A percentile compares a stretch with the other conserved stretches of the same genome.
Conservation (phyloP, 1,284 basidiomycete genomes). For the Moniliella sp. region DNA sequence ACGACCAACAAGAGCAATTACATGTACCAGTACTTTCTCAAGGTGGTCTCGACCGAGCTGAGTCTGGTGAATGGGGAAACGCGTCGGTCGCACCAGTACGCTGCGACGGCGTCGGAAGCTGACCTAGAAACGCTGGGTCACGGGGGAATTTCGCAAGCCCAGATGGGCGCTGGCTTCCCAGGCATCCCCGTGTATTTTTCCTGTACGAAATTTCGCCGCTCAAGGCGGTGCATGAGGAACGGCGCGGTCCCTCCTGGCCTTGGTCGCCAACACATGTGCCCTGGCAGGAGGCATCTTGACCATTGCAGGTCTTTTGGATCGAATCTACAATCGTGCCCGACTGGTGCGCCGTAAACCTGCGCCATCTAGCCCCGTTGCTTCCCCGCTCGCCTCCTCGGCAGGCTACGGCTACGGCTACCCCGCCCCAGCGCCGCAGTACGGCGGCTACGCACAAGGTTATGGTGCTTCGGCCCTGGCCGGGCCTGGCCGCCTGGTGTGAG, state of each 20-base stretch:
- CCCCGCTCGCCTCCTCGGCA: too few species aligned
- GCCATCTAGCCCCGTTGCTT: constrained; percentile 3
- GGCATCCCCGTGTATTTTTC: constrained; percentile 40
- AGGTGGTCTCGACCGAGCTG: constrained; percentile 37
- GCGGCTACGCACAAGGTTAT: too few species aligned
- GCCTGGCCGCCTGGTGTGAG: too few species aligned
- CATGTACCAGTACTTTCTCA: constrained; percentile 56
- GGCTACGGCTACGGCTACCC: too few species aligned
- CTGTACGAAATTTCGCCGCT: constrained; percentile 53
- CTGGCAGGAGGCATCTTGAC: constrained; percentile 92
- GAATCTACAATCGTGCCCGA: constrained; percentile 43
- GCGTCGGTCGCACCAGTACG: constrained; percentile 69
- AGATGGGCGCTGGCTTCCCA: constrained; percentile 44
- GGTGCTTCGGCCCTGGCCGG: too few species aligned
- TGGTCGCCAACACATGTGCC: constrained; percentile 62
- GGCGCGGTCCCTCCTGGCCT: constrained; percentile 83
- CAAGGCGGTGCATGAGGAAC: constrained; percentile 32
- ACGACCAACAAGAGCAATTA: constrained; percentile 39
- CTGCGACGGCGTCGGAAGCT: constrained; percentile 81
- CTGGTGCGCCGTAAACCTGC: constrained; percentile 3
- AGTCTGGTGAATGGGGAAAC: constrained; percentile 9
- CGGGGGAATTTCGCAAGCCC: constrained; percentile 38
- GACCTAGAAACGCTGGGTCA: constrained; percentile 42
- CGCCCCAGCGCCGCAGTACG: too few species aligned
- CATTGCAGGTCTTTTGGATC: constrained; percentile 74